Conservation (phyloP, 495 filamentous ascomycete genomes). For the Aspergillus homomorphus region DNA sequence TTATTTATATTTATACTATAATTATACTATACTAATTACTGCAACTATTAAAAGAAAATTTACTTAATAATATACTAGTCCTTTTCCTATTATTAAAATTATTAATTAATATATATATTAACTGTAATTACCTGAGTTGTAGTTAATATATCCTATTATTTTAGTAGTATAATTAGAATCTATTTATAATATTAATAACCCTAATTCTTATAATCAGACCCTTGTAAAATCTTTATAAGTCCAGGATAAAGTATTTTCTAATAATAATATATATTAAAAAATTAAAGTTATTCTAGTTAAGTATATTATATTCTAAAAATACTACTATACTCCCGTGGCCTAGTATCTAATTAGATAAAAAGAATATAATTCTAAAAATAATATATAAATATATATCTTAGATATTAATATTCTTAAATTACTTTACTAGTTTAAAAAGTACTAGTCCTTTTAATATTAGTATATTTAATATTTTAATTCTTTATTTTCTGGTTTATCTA, state of each 20-base stretch:
- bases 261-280: too few species aligned
- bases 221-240: not conserved
- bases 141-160: not conserved
- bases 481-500: too few species aligned
- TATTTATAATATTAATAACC: too few species aligned
- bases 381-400: too few species aligned
- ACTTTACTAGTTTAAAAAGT: too few species aligned
- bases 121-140: too few species aligned
- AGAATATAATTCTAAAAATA: not conserved
- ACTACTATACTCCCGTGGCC: not conserved
- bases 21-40: not conserved
- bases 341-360: not conserved
- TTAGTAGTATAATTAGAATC: not conserved
- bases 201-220: not conserved
- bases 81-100: not conserved
- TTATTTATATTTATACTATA: not conserved
- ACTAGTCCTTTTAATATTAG: too few species aligned
- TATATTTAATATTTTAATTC: constrained; percentile 3
- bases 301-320: not conserved
- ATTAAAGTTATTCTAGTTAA: too few species aligned
- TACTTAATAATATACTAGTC: constrained; percentile 2
- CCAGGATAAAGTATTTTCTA: not conserved
- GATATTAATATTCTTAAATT: too few species aligned
- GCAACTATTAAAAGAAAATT: not conserved
- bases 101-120: too few species aligned